Percentiles rank a stretch among this genome's conserved stretches.
Evolutionary conservation across 177 flowering plant genomes (phyloP).

Genomic region (Vitis hybrid): DNA sequence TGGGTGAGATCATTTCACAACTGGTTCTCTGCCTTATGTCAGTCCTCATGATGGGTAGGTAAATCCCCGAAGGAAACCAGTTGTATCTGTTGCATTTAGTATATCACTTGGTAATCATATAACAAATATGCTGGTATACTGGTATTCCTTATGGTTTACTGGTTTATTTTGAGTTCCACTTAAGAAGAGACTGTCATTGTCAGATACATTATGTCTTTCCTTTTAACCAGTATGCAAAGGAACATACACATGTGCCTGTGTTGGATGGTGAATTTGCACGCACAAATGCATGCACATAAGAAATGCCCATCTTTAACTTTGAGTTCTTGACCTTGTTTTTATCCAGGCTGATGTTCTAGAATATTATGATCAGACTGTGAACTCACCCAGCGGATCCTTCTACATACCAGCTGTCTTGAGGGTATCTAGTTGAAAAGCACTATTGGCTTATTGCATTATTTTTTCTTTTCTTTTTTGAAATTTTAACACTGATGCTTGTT

Average conservation of each 20-base stretch:
- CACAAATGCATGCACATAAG: background rate
- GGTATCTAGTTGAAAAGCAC: constrained; percentile 40
- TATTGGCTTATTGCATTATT: constrained; percentile 9
- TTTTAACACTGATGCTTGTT: background rate
- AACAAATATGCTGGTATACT: too few relatives aligned
- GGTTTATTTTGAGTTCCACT: too few relatives aligned
- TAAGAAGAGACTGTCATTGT: too few relatives aligned
- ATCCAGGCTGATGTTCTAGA: constrained; percentile 94
- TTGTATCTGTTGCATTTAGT: too few relatives aligned
- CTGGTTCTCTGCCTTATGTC: too few relatives aligned
- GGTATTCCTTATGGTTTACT: too few relatives aligned
- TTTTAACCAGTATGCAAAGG: background rate
- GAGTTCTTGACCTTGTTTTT: constrained; percentile 7
- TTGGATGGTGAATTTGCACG: background rate
- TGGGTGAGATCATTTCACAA: too few relatives aligned
- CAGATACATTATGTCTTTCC: too few relatives aligned
- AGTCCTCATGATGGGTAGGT: too few relatives aligned
- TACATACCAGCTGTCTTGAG: constrained; percentile 92
- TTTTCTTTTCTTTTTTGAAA: constrained; percentile 1
- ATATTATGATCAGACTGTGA: constrained; percentile 89
- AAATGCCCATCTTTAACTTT: background rate
- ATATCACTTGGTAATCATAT: too few relatives aligned
- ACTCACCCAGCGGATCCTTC: constrained; percentile 82
- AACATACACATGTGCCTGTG: background rate
- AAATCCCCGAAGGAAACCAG: too few relatives aligned